Conservation (phyloP, 2,329 filamentous ascomycete species). For the Rhexocercosporidium sp. region DNA sequence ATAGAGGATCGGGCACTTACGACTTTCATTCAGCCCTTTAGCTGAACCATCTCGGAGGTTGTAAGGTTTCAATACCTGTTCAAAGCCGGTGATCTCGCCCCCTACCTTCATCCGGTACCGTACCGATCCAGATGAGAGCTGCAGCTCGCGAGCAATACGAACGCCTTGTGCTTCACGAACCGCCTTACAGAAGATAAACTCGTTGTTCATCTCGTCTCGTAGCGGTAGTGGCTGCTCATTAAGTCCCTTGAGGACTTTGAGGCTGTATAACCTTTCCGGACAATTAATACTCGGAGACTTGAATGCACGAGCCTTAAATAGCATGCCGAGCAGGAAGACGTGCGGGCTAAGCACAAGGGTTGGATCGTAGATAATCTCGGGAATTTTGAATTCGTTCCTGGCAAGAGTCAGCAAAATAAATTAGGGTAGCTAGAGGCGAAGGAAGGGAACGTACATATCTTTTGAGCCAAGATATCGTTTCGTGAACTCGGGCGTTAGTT, state of each 20-base stretch:
- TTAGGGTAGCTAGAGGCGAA: not conserved
- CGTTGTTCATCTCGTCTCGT: not conserved
- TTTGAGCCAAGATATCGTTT: not conserved
- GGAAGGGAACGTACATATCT: not conserved
- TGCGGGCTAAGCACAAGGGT: not conserved
- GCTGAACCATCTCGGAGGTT: slow-evolving; percentile 1
- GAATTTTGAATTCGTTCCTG: not conserved
- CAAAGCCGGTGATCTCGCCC: not conserved
- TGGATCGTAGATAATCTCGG: not conserved
- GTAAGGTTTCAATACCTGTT: not conserved
- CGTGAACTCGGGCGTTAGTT: not conserved
- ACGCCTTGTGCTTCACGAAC: too few species aligned
- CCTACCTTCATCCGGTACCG: not conserved
- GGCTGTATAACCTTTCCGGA: not conserved
- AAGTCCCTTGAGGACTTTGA: not conserved
- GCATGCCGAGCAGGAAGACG: not conserved
- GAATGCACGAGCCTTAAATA: not conserved
- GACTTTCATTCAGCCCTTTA: not conserved
- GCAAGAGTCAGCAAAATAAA: not conserved
- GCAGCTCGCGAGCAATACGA: not conserved
- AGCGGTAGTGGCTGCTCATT: not conserved
- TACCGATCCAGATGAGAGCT: not conserved
- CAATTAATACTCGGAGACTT: not conserved
- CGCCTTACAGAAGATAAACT: not conserved
- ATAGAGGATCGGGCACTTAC: not conserved